Evolutionary conservation across 2,329 filamentous ascomycete genomes (phyloP).

Genomic region (Colletotrichum somersetense): DNA sequence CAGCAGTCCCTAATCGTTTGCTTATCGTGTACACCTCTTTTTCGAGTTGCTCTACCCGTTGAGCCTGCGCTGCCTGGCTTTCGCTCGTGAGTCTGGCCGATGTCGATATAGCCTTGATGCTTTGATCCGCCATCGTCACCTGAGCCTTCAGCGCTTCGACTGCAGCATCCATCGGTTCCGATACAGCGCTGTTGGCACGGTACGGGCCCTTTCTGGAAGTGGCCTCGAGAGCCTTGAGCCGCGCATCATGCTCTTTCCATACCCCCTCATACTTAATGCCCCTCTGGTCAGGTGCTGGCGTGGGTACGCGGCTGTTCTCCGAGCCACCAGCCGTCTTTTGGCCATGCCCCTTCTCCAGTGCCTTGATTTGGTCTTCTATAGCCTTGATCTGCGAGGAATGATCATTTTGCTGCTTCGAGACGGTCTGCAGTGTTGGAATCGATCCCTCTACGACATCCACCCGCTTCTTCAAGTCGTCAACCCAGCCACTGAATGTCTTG

Average conservation of each 20-base stretch:
- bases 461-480: constrained; percentile 18
- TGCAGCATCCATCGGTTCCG: not conserved
- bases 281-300: not conserved
- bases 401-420: not conserved
- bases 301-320: not conserved
- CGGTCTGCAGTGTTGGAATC: constrained; percentile 2
- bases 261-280: not conserved
- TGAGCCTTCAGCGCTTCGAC: constrained; percentile 27
- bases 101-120: constrained; percentile 24
- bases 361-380: not conserved
- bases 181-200: too few species aligned
- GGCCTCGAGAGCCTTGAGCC: constrained; percentile 20
- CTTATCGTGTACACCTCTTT: not conserved
- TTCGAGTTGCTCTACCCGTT: constrained; percentile 2
- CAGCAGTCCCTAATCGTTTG: not conserved
- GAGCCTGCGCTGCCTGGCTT: not conserved
- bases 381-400: not conserved
- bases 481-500: constrained; percentile 7
- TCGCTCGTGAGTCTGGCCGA: constrained; percentile 6
- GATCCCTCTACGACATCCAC: constrained; percentile 8
- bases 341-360: constrained; percentile 1
- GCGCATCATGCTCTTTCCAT: constrained; percentile 18
- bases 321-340: not conserved
- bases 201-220: not conserved
- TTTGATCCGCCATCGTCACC: constrained; percentile 26